Conservation (phyloP, 768 basidiomycete genomes). For the Boletus subcaerulescens region DNA sequence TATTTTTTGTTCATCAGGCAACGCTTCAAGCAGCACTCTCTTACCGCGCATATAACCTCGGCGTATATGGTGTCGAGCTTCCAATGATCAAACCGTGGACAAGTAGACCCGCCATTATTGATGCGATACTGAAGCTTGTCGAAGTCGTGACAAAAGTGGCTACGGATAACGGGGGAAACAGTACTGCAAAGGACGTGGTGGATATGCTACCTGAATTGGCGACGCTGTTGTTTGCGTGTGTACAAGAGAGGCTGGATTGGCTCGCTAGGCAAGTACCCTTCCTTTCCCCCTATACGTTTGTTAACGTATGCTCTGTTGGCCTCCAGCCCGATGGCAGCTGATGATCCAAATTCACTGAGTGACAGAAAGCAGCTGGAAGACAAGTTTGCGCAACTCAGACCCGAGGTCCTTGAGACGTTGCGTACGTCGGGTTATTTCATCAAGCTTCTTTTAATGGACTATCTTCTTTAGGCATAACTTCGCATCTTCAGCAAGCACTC, state of each 20-base stretch:
- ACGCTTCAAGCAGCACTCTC: conserved; percentile 69
- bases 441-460: not conserved
- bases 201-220: conserved; percentile 66
- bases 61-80: conserved; percentile 73
- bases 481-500: conserved; percentile 69
- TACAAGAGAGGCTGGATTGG: conserved; percentile 70
- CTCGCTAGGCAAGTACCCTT: conserved; percentile 47
- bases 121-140: conserved; percentile 70
- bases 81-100: conserved; percentile 84
- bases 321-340: conserved; percentile 44
- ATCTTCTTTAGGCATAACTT: conserved; percentile 53
- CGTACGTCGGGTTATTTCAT: conserved; percentile 46
- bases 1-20: conserved; percentile 42
- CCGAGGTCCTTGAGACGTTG: conserved; percentile 75
- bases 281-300: not conserved
- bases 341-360: conserved; percentile 47
- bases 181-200: conserved; percentile 36
- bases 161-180: conserved; percentile 9
- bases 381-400: conserved; percentile 67
- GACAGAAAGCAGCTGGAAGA: conserved; percentile 61
- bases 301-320: not conserved
- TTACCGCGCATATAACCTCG: conserved; percentile 68
- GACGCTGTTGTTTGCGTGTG: conserved; percentile 56
- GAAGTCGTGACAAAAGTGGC: conserved; percentile 47
- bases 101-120: conserved; percentile 63